Evolutionary conservation across 2,329 filamentous ascomycete genomes (phyloP).

Genomic region (Coniochaeta sp.): DNA sequence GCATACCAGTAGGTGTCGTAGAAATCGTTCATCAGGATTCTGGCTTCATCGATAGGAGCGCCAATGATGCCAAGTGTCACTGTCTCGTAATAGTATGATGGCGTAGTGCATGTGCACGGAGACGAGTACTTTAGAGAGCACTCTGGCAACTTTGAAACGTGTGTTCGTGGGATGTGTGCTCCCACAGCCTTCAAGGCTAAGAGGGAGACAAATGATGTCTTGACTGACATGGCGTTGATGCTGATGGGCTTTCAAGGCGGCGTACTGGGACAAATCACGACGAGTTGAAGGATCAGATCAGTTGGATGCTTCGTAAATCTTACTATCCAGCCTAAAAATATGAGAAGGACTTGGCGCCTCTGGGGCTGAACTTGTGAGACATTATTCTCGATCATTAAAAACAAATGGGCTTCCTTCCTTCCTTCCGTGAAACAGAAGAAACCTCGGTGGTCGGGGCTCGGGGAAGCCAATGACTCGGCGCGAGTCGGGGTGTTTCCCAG

Average conservation of each 20-base stretch:
- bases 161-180: background rate
- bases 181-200: background rate
- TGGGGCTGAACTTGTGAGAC: background rate
- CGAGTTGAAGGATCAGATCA: background rate
- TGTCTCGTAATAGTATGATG: background rate
- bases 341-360: background rate
- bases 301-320: background rate
- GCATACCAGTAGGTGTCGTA: background rate
- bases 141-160: background rate
- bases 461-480: background rate
- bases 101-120: background rate
- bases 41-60: background rate
- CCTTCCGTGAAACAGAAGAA: no score
- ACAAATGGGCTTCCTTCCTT: no score
- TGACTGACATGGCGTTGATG: background rate
- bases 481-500: no score
- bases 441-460: background rate
- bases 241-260: background rate
- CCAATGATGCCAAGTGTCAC: background rate
- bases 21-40: background rate
- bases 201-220: background rate
- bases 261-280: background rate
- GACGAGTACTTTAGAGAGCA: background rate
- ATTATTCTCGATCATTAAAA: background rate
- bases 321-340: background rate